Conservation (phyloP, 139 green algal species). For the Diplosphaera chodatii region DNA sequence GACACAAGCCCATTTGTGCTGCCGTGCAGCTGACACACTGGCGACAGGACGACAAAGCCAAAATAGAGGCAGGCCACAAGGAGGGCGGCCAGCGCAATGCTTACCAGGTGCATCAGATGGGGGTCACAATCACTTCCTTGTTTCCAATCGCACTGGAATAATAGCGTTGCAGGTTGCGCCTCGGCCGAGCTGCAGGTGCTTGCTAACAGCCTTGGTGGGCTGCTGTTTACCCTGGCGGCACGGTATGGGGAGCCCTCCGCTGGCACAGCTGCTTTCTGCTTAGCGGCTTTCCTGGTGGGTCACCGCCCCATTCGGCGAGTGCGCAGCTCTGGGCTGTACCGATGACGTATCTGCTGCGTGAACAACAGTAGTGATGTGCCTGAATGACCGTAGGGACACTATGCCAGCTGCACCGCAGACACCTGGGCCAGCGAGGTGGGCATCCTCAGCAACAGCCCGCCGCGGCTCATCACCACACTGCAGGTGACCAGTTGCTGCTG, state of each 20-base stretch:
- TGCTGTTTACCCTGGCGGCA: slow-evolving; percentile 1
- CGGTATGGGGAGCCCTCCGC: not conserved
- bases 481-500: not conserved
- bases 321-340: not conserved
- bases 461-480: slow-evolving; percentile 74
- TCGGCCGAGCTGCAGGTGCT: no score
- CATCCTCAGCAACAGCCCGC: slow-evolving; percentile 44
- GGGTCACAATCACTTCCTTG: no score
- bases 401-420: slow-evolving; percentile 83
- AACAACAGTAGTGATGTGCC: not conserved
- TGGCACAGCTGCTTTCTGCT: not conserved
- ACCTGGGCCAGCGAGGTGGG: slow-evolving; percentile 89
- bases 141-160: no score
- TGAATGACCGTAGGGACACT: slow-evolving; percentile 34
- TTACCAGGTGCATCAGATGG: no score
- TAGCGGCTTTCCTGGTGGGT: slow-evolving; percentile 7
- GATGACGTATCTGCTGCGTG: not conserved
- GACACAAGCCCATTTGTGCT: no score
- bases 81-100: no score
- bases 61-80: no score
- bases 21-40: no score
- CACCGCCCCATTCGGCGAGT: not conserved
- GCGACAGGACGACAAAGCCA: no score
- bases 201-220: slow-evolving; percentile 22
- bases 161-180: no score